Conservation (phyloP, 2,329 filamentous ascomycete genomes). For the Sarocladiaceae sp. region DNA sequence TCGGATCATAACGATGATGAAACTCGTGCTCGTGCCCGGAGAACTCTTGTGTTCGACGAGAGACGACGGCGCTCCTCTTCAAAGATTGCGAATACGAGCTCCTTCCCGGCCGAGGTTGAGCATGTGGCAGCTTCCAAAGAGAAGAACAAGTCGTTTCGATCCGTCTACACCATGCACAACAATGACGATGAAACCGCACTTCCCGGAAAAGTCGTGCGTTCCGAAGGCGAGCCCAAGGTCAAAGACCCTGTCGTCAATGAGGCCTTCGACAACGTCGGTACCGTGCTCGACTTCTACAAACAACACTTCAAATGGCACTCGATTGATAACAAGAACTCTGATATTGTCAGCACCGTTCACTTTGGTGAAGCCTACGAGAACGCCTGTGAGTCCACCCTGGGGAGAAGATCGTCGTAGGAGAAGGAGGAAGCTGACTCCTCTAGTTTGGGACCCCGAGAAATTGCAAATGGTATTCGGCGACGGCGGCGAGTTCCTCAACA, state of each 20-base stretch:
- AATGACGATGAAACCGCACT: constrained; percentile 30
- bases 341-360: constrained; percentile 50
- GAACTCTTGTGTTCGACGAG: too few species aligned
- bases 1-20: constrained; percentile 33
- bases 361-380: constrained; percentile 47
- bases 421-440: not conserved
- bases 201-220: constrained; percentile 37
- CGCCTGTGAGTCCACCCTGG: constrained; percentile 45
- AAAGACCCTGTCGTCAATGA: constrained; percentile 42
- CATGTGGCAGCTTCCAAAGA: constrained; percentile 16
- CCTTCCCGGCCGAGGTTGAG: constrained; percentile 12
- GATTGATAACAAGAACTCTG: constrained; percentile 45
- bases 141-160: constrained; percentile 32
- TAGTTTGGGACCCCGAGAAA: constrained; percentile 45
- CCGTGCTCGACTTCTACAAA: constrained; percentile 45
- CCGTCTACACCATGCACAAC: constrained; percentile 40
- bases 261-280: constrained; percentile 45
- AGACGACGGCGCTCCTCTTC: too few species aligned
- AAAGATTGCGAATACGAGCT: too few species aligned
- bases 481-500: constrained; percentile 45
- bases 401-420: not conserved
- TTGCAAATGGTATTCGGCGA: constrained; percentile 54
- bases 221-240: constrained; percentile 35
- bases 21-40: constrained; percentile 30
- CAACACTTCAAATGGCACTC: constrained; percentile 46